Evolutionary conservation across 2,329 filamentous ascomycete genomes (phyloP).

Genomic region (Clonostachys byssicola): DNA sequence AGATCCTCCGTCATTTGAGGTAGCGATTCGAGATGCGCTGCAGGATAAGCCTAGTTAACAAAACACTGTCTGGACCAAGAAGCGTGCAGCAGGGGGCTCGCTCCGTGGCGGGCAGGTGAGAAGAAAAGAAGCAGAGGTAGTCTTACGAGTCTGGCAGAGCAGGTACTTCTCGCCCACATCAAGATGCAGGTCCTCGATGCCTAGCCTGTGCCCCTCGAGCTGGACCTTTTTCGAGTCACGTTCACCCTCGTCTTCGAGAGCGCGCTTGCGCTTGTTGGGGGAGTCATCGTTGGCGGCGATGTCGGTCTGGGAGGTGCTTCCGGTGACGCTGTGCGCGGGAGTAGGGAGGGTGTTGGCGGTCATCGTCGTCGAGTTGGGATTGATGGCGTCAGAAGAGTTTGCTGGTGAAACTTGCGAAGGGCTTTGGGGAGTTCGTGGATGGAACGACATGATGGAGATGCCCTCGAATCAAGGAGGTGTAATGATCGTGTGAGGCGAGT

Average conservation of each 20-base stretch:
- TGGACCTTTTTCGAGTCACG: constrained; percentile 54
- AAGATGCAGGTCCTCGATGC: constrained; percentile 61
- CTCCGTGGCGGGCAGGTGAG: constrained; percentile 9
- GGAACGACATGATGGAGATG: constrained; percentile 53
- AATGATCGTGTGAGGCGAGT: background rate
- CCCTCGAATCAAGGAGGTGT: background rate
- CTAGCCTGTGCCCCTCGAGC: constrained; percentile 55
- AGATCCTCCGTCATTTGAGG: constrained; percentile 51
- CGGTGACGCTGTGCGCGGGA: constrained; percentile 59
- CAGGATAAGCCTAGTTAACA: constrained; percentile 37
- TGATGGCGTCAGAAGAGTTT: constrained; percentile 44
- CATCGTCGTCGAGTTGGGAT: constrained; percentile 30
- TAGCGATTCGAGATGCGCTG: constrained; percentile 43
- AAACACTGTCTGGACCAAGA: constrained; percentile 17
- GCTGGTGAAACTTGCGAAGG: constrained; percentile 58
- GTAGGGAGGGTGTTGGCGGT: constrained; percentile 52
- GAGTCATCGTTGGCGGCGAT: constrained; percentile 47
- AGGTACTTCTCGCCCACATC: constrained; percentile 66
- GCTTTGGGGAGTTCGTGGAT: constrained; percentile 65
- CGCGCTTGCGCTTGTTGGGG: constrained; percentile 59
- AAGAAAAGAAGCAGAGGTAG: constrained; percentile 38
- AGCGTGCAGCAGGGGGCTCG: constrained; percentile 9
- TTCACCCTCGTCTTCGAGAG: constrained; percentile 49
- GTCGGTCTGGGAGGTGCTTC: constrained; percentile 38
- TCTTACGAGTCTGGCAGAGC: constrained; percentile 64